These are phyloP conservation scores for Hevea brasiliensis DNA, from an alignment of 345 rosid genomes.

Conservation along the genomic window DNA sequence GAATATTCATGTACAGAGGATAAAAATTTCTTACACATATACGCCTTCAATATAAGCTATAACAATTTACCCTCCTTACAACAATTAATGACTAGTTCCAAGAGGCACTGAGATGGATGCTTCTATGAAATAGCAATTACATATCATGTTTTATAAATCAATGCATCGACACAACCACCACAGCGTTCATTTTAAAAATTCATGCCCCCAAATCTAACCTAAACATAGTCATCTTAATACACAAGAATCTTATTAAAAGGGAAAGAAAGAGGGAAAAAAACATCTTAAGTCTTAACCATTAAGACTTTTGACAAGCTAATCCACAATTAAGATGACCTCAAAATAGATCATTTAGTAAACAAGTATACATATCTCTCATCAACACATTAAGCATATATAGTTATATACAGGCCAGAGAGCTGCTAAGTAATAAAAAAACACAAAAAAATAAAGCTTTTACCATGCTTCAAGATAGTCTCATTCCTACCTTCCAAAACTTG, in stretches of 20 bases:
- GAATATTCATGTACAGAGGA: neutral
- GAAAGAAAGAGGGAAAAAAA: neutral
- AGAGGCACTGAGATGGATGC: neutral
- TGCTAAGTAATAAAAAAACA: neutral
- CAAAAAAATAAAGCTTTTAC: neutral
- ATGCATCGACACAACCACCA: neutral
- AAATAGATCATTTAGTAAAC: neutral
- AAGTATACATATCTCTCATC: neutral
- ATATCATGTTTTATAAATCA: neutral
- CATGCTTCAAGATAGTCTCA: constrained; percentile 8
- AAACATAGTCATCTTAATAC: neutral
- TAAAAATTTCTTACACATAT: neutral
- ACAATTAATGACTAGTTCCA: neutral
- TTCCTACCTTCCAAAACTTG: constrained; percentile 95
- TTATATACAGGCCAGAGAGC: neutral
- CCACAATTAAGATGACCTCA: neutral
- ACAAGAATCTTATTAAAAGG: neutral
- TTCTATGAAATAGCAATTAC: neutral
- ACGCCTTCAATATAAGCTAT: neutral
- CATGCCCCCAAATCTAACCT: neutral
- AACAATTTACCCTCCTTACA: neutral
- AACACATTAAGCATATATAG: neutral
- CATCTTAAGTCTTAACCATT: neutral
- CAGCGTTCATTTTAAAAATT: neutral
- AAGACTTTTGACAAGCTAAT: neutral